These are phyloP conservation scores for Yarrowia porcina DNA, from an alignment of 805 yeast species.

Conservation along the genomic window DNA sequence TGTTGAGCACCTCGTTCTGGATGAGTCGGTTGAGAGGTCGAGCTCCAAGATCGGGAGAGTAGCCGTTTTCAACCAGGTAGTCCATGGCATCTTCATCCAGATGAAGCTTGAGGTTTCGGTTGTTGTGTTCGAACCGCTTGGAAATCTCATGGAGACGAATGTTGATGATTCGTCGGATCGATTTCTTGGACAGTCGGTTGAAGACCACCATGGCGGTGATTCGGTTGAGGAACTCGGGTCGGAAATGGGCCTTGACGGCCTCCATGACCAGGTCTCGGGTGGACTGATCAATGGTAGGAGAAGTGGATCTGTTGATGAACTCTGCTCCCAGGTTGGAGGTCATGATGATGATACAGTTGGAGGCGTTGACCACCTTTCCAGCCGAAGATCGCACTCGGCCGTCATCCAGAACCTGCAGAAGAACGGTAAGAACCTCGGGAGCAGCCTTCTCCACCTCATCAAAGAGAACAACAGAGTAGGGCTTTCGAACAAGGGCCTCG, in stretches of 20 bases:
- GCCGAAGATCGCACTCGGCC: slow-evolving; percentile 93
- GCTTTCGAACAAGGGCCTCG: slow-evolving; percentile 83
- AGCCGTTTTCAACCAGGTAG: slow-evolving; percentile 80
- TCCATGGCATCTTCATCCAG: slow-evolving; percentile 76
- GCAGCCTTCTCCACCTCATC: slow-evolving; percentile 99
- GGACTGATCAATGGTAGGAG: slow-evolving; percentile 54
- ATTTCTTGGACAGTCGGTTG: slow-evolving; percentile 86
- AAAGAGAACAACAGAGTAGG: slow-evolving; percentile 92
- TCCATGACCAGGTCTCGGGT: slow-evolving; percentile 79
- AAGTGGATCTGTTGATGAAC: slow-evolving; percentile 65
- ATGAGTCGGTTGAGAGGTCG: slow-evolving; percentile 87
- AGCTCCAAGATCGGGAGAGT: slow-evolving; percentile 92
- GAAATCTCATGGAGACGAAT: slow-evolving; percentile 83
- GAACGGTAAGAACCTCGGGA: slow-evolving; percentile 90
- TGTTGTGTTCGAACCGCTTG: slow-evolving; percentile 77
- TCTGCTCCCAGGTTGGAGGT: slow-evolving; percentile 97
- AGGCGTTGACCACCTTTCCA: slow-evolving; percentile 90
- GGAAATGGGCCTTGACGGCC: slow-evolving; percentile 81
- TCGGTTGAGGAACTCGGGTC: slow-evolving; percentile 97
- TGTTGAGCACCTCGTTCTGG: slow-evolving; percentile 82
- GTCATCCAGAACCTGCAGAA: slow-evolving; percentile 90
- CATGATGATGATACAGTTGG: slow-evolving; percentile 90
- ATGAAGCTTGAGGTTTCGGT: slow-evolving; percentile 68
- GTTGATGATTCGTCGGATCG: slow-evolving; percentile 86
- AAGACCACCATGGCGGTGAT: slow-evolving; percentile 89